phyloP scores from a whole-genome alignment of 176 grass and related monocot genomes.

The Raddia guianensis region DNA sequence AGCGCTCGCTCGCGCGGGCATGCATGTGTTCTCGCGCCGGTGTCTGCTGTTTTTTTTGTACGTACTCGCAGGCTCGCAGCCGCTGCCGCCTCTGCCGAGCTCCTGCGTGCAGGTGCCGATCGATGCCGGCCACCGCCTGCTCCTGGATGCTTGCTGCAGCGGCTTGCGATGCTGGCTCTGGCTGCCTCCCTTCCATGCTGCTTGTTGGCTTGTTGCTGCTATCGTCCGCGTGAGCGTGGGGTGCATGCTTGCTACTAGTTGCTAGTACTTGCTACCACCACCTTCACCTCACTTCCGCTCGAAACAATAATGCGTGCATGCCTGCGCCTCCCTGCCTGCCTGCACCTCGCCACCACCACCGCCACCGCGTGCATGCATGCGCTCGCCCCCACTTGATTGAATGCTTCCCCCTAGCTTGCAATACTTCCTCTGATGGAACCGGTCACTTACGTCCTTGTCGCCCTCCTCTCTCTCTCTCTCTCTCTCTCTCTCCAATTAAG shows the following conservation, averaged over 20 bases:
- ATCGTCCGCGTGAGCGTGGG: conserved; percentile 14
- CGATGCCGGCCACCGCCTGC: background rate
- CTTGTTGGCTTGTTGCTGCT: conserved; percentile 44
- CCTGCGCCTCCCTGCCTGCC: no score
- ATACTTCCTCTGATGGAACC: conserved; percentile 40
- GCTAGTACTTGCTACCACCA: no score
- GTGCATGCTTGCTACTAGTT: no score
- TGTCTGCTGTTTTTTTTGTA: conserved; percentile 14
- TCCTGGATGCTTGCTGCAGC: background rate
- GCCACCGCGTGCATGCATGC: conserved; percentile 36
- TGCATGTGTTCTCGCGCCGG: conserved; percentile 40
- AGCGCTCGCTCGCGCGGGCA: background rate
- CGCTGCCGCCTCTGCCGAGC: background rate
- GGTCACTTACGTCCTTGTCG: conserved; percentile 24
- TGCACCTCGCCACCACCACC: background rate
- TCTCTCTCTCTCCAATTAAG: background rate
- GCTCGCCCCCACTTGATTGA: conserved; percentile 50
- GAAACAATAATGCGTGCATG: no score
- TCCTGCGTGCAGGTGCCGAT: background rate
- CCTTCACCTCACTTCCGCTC: no score
- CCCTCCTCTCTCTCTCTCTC: background rate
- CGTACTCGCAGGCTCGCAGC: background rate
- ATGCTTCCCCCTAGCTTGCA: conserved; percentile 24
- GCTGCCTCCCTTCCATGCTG: conserved; percentile 38
- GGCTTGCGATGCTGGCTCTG: background rate